Evolutionary conservation across 345 rosid species (phyloP).

Genomic region (Melastoma malabathricum): DNA sequence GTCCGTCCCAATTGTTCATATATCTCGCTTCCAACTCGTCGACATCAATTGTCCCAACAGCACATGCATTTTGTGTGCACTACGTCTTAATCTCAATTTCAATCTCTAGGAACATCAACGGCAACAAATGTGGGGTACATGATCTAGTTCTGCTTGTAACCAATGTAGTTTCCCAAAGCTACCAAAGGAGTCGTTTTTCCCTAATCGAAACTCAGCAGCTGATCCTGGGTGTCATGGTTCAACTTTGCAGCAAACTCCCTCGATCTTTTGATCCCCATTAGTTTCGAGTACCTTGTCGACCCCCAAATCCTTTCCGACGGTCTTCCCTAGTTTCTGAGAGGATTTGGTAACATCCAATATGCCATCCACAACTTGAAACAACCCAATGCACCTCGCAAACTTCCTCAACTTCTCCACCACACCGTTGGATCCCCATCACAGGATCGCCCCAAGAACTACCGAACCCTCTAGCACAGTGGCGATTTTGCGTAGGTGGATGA

Average conservation of each 20-base stretch:
- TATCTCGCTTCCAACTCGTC: too few relatives aligned
- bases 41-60: too few relatives aligned
- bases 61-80: too few relatives aligned
- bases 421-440: constrained; percentile 64
- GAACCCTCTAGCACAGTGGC: constrained; percentile 70
- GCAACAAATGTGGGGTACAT: neutral
- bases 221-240: constrained; percentile 53
- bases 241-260: constrained; percentile 56
- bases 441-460: constrained; percentile 67
- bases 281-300: constrained; percentile 66
- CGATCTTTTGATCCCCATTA: constrained; percentile 73
- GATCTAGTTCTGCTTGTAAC: constrained; percentile 55
- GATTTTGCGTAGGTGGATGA: constrained; percentile 76
- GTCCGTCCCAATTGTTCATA: too few relatives aligned
- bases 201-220: constrained; percentile 49
- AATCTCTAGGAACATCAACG: neutral
- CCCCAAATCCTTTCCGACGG: constrained; percentile 93
- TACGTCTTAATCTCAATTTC: too few relatives aligned
- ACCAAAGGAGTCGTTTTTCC: constrained; percentile 69
- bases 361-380: constrained; percentile 89
- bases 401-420: constrained; percentile 63
- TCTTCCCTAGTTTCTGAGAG: constrained; percentile 72
- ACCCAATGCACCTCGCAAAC: constrained; percentile 58
- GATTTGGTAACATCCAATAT: constrained; percentile 88
- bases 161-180: constrained; percentile 83